Conservation (phyloP, 352 stramenopile genomes). For the Phytophthora quininea region DNA sequence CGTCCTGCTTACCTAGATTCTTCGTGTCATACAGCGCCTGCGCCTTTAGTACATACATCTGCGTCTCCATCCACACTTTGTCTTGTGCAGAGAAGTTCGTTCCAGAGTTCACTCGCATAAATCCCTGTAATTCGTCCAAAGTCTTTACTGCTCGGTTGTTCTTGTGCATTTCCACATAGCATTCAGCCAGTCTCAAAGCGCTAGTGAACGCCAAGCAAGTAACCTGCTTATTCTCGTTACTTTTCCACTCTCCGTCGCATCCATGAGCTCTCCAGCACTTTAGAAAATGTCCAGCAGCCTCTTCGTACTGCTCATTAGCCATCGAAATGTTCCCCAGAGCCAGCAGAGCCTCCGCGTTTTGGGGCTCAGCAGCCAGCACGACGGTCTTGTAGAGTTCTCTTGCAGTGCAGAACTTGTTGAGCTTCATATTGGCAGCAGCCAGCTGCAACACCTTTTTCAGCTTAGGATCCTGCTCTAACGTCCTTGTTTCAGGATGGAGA, state of each 20-base stretch:
- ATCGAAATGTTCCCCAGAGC: conserved; percentile 59
- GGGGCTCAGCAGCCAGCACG: conserved; percentile 42
- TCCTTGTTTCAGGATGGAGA: conserved; percentile 6
- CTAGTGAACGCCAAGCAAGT: conserved; percentile 43
- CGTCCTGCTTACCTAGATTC: conserved; percentile 48
- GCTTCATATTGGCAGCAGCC: conserved; percentile 47
- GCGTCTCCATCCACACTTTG: conserved; percentile 37
- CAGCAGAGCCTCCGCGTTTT: conserved; percentile 54
- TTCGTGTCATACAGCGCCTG: conserved; percentile 57
- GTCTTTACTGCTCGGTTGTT: conserved; percentile 37
- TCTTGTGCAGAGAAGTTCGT: conserved; percentile 35
- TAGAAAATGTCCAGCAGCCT: conserved; percentile 49
- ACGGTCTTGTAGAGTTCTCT: conserved; percentile 53
- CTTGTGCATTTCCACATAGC: conserved; percentile 42
- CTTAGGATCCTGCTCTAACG: conserved; percentile 25
- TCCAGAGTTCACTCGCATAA: conserved; percentile 42
- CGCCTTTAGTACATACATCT: conserved; percentile 59
- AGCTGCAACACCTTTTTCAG: conserved; percentile 41
- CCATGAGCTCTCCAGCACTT: conserved; percentile 49
- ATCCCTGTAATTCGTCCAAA: conserved; percentile 49
- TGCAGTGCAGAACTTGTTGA: conserved; percentile 52
- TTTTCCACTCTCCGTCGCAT: neutral
- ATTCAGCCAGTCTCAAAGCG: conserved; percentile 52
- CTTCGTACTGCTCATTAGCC: conserved; percentile 43
- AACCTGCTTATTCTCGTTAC: conserved; percentile 28